Percentiles rank a stretch among this genome's conserved stretches.
These are phyloP conservation scores for Suhomyces atakaporum DNA, from an alignment of 1,139 yeast species.

Conservation along the genomic window DNA sequence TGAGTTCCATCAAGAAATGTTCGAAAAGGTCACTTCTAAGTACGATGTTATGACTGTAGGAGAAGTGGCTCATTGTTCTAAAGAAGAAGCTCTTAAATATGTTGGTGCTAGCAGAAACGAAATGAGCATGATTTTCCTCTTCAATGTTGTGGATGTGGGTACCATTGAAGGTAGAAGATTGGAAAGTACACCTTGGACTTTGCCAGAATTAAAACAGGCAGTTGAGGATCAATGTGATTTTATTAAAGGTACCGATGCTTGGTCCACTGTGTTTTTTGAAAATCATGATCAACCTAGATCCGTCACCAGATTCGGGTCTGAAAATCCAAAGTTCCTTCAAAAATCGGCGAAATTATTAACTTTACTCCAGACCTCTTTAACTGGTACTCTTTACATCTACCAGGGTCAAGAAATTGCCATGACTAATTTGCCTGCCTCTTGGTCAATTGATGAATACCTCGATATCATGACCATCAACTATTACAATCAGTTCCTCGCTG, in stretches of 20 bases:
- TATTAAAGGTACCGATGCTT: conserved; percentile 54
- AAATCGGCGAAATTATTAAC: conserved; percentile 52
- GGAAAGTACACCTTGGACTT: conserved; percentile 30
- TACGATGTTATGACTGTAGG: conserved; percentile 62
- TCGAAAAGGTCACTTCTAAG: conserved; percentile 41
- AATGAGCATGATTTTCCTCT: conserved; percentile 54
- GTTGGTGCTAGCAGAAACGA: conserved; percentile 53
- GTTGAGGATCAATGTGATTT: conserved; percentile 38
- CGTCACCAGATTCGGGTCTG: conserved; percentile 53
- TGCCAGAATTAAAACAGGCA: conserved; percentile 47
- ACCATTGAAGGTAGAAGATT: conserved; percentile 35
- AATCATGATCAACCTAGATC: conserved; percentile 63
- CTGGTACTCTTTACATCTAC: conserved; percentile 59
- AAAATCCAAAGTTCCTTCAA: conserved; percentile 32
- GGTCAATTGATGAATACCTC: conserved; percentile 53
- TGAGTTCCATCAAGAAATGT: conserved; percentile 59
- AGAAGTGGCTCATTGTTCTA: conserved; percentile 48
- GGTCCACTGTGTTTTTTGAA: conserved; percentile 59
- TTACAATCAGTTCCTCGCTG: conserved; percentile 36
- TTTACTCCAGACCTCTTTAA: conserved; percentile 46
- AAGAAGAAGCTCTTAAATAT: conserved; percentile 46
- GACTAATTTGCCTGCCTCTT: conserved; percentile 47
- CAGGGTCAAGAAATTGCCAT: conserved; percentile 66
- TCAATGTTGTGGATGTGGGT: conserved; percentile 51
- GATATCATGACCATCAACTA: conserved; percentile 53